phyloP scores from a whole-genome alignment of 2,329 filamentous ascomycete genomes.

The Zasmidium citrigriseum region DNA sequence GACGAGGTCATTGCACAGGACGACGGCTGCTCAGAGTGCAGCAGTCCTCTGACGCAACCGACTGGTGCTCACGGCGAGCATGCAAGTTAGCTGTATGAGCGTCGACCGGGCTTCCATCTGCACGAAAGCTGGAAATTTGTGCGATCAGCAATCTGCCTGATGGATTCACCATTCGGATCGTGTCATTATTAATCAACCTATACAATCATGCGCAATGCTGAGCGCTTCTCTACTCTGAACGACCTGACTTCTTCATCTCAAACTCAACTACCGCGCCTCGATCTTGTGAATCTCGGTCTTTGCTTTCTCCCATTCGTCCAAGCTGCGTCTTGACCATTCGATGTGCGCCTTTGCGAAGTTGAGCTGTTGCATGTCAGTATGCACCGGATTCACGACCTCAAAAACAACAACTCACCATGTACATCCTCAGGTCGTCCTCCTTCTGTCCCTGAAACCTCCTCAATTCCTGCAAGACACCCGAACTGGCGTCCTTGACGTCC shows the following conservation, averaged over 20 bases:
- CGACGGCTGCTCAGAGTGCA: no score
- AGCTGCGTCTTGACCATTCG: constrained; percentile 89
- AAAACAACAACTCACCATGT: constrained; percentile 94
- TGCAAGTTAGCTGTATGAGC: no score
- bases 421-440: constrained; percentile 87
- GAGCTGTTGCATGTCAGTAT: constrained; percentile 56
- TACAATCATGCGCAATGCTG: background rate
- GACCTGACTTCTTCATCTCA: background rate
- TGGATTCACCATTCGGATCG: no score
- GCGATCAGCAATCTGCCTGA: no score
- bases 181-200: constrained; percentile 8
- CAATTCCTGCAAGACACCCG: constrained; percentile 83
- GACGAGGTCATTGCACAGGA: no score
- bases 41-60: no score
- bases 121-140: no score
- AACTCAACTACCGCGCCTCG: constrained; percentile 44
- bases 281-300: constrained; percentile 87
- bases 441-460: constrained; percentile 94
- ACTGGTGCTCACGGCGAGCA: no score
- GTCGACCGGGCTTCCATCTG: no score
- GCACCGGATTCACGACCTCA: no score
- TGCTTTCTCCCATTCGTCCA: constrained; percentile 91
- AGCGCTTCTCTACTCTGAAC: background rate
- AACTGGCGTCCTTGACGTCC: constrained; percentile 90
- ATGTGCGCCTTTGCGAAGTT: constrained; percentile 91